A percentile compares a stretch with the other conserved stretches of the same genome.
Conservation (phyloP, 257 asterid species). For the Solanum okadae region DNA sequence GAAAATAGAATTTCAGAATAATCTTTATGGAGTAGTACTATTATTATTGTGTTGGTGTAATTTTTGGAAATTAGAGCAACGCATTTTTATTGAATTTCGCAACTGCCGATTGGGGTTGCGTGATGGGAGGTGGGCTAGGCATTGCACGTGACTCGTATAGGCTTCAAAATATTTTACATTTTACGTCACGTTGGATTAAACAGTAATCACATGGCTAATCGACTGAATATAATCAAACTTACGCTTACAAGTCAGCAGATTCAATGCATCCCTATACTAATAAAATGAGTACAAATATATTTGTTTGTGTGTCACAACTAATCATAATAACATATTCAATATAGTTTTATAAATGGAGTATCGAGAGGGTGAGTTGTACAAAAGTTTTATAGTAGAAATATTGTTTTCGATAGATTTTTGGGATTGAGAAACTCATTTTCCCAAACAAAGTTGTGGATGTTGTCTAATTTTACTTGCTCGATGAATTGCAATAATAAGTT, state of each 20-base stretch:
- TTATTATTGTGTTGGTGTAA: not conserved
- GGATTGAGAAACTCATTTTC: rapidly evolving
- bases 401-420: rapidly evolving
- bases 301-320: not conserved
- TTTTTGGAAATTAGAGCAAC: not conserved
- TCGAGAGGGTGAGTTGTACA: not conserved
- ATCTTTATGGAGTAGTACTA: not conserved
- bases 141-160: not conserved
- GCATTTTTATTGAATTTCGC: not conserved
- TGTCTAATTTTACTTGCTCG: not conserved
- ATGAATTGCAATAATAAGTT: not conserved
- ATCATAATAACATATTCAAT: not conserved
- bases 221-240: not conserved
- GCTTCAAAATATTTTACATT: not conserved
- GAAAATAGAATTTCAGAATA: not conserved
- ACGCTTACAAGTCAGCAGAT: not conserved
- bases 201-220: not conserved
- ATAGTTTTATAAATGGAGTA: not conserved
- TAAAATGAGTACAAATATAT: not conserved
- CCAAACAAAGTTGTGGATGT: not conserved
- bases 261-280: not conserved
- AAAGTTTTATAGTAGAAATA: too few species aligned
- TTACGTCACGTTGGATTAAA: not conserved
- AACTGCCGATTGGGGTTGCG: not conserved
- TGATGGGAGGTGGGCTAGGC: not conserved